Evolutionary conservation across 768 basidiomycete genomes (phyloP).

Genomic region (Gymnopilus dilepis): DNA sequence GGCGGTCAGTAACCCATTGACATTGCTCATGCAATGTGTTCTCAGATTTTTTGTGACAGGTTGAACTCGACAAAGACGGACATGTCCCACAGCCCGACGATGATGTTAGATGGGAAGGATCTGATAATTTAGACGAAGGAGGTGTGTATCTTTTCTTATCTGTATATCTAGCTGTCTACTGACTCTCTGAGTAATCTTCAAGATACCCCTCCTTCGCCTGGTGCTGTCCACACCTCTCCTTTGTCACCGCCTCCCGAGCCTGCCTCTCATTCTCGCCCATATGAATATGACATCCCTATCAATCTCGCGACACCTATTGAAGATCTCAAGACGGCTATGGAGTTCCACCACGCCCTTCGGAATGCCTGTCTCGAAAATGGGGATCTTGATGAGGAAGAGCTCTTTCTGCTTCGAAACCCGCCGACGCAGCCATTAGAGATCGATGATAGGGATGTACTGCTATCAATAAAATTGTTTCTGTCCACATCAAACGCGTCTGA

Average conservation of each 20-base stretch:
- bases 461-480: constrained; percentile 23
- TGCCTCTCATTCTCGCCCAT: background rate
- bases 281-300: background rate
- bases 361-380: background rate
- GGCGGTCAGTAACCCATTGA: no score
- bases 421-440: background rate
- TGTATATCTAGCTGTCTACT: no score
- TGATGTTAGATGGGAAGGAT: no score
- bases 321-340: background rate
- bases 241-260: background rate
- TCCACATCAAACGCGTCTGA: constrained; percentile 20
- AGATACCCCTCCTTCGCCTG: no score
- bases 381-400: background rate
- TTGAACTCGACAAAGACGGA: no score
- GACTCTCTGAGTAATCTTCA: no score
- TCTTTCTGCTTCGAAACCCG: background rate
- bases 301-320: background rate
- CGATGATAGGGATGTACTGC: constrained; percentile 21
- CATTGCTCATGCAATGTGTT: no score
- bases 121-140: no score
- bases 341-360: background rate
- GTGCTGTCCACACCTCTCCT: background rate
- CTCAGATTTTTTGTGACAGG: no score
- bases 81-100: no score
- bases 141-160: no score